A percentile compares a stretch with the other conserved stretches of the same genome.
phyloP scores from a whole-genome alignment of 495 filamentous ascomycete genomes.

The Hyaloscypha bicolor region DNA sequence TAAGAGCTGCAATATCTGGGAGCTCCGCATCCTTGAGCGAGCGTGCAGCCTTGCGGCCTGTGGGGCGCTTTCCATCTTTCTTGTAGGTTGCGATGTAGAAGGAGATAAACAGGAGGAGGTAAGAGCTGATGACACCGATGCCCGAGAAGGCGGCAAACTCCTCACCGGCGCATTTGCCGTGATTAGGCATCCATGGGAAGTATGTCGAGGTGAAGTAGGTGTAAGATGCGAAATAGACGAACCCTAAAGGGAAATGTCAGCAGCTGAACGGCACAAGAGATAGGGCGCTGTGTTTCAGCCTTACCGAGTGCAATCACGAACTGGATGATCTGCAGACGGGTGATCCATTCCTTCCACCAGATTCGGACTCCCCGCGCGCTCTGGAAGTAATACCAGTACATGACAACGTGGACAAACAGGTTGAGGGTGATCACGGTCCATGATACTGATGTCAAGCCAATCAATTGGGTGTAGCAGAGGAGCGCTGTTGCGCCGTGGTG shows the following conservation, averaged over 20 bases:
- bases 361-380: slow-evolving; percentile 77
- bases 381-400: slow-evolving; percentile 84
- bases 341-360: slow-evolving; percentile 94
- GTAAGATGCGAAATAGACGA: slow-evolving; percentile 95
- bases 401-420: slow-evolving; percentile 77
- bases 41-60: slow-evolving; percentile 57
- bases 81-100: slow-evolving; percentile 99
- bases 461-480: slow-evolving; percentile 83
- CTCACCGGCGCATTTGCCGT: slow-evolving; percentile 88
- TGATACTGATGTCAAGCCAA: slow-evolving; percentile 75
- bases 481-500: slow-evolving; percentile 83
- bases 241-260: slow-evolving; percentile 44
- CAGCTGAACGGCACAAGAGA: background rate
- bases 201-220: slow-evolving; percentile 94
- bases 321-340: slow-evolving; percentile 80
- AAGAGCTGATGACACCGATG: slow-evolving; percentile 87
- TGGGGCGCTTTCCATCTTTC: slow-evolving; percentile 70
- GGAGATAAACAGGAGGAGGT: slow-evolving; percentile 96
- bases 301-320: slow-evolving; percentile 79
- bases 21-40: slow-evolving; percentile 42
- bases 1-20: slow-evolving; percentile 36
- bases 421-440: slow-evolving; percentile 82
- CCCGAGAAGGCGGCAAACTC: slow-evolving; percentile 96
- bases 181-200: slow-evolving; percentile 81
- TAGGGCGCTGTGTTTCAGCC: slow-evolving; percentile 28